These are phyloP conservation scores for Mucor piriformis DNA, from an alignment of 371 early-diverging fungal genomes.

Conservation along the genomic window DNA sequence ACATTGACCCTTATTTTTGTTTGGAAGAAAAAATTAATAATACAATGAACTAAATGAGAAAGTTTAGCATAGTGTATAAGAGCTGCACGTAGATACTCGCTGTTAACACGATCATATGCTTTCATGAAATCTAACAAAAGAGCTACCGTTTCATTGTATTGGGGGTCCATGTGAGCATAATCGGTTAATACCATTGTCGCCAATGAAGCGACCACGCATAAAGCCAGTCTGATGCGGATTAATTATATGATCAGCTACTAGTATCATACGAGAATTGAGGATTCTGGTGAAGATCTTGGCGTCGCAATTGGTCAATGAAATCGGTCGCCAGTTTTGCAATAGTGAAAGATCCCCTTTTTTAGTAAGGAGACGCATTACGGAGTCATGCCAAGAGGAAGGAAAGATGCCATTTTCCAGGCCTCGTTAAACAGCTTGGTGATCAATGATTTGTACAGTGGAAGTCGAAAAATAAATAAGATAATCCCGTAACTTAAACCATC, in stretches of 20 bases:
- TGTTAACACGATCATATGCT: slow-evolving; percentile 23
- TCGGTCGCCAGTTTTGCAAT: slow-evolving; percentile 27
- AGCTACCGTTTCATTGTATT: too few relatives aligned
- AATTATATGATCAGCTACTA: not conserved
- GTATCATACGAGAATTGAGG: too few relatives aligned
- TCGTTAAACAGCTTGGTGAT: too few relatives aligned
- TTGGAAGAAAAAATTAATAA: not conserved
- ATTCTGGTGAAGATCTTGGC: slow-evolving; percentile 14
- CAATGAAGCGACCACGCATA: slow-evolving; percentile 9
- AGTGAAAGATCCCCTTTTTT: slow-evolving; percentile 1
- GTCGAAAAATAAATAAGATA: too few relatives aligned
- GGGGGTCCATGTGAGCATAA: too few relatives aligned
- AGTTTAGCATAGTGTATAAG: slow-evolving; percentile 15
- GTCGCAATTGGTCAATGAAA: slow-evolving; percentile 9
- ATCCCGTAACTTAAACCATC: slow-evolving; percentile 2
- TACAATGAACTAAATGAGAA: not conserved
- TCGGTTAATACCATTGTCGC: slow-evolving; percentile 2
- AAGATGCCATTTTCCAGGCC: not conserved
- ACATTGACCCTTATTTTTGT: not conserved
- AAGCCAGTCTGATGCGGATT: slow-evolving; percentile 10
- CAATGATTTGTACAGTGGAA: too few relatives aligned
- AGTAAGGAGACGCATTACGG: slow-evolving; percentile 1
- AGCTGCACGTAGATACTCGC: slow-evolving; percentile 1
- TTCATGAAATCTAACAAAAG: slow-evolving; percentile 22
- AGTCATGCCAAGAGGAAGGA: not conserved